Evolutionary conservation across 2,329 filamentous ascomycete genomes (phyloP).

Genomic region (Claviceps sp.): DNA sequence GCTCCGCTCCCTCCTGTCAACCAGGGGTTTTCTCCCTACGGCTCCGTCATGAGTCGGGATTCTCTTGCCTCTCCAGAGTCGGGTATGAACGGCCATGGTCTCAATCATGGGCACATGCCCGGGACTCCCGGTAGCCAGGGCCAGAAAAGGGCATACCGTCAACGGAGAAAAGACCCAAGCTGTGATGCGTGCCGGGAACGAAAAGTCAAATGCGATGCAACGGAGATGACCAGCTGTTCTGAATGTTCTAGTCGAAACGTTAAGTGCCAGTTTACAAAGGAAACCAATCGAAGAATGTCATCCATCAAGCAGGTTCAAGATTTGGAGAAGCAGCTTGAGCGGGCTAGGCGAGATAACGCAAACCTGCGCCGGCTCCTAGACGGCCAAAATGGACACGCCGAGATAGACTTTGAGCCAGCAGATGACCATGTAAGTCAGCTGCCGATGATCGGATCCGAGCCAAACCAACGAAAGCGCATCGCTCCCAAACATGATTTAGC

Average conservation of each 20-base stretch:
- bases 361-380: constrained; percentile 54
- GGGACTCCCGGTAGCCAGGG: constrained; percentile 41
- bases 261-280: constrained; percentile 97
- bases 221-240: constrained; percentile 89
- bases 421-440: constrained; percentile 42
- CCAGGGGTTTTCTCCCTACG: constrained; percentile 38
- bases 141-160: constrained; percentile 88
- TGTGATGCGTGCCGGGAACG: constrained; percentile 91
- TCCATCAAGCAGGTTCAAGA: constrained; percentile 99
- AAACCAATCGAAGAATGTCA: constrained; percentile 96
- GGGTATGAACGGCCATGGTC: constrained; percentile 38
- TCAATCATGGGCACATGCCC: constrained; percentile 18
- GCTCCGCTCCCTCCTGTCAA: constrained; percentile 35
- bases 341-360: constrained; percentile 66
- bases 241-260: constrained; percentile 95
- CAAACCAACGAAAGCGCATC: constrained; percentile 48
- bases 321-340: constrained; percentile 77
- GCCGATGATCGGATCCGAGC: constrained; percentile 52
- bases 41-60: constrained; percentile 41
- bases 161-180: constrained; percentile 89
- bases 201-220: constrained; percentile 85
- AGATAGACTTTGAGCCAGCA: constrained; percentile 31
- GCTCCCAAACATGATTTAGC: constrained; percentile 55
- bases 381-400: constrained; percentile 35
- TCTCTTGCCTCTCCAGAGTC: constrained; percentile 47